Percentiles rank a stretch among this genome's conserved stretches.
Evolutionary conservation across 2,329 filamentous ascomycete species (phyloP).

Genomic region (Phialocephala sp.): DNA sequence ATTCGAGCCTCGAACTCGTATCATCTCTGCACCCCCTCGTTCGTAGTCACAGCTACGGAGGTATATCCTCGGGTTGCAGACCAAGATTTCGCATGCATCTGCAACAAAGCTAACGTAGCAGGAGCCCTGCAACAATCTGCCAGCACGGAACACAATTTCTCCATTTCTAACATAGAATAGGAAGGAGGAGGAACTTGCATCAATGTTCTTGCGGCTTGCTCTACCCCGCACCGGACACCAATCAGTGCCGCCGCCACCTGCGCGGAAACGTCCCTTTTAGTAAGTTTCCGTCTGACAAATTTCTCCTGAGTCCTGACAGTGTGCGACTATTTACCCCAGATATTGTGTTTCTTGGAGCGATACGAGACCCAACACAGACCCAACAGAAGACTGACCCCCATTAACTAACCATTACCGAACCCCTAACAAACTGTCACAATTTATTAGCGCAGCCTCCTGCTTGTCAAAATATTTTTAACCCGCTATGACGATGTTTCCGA

Average conservation of each 20-base stretch:
- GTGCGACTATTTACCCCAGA: slow-evolving; percentile 12
- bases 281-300: not conserved
- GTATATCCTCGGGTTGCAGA: not conserved
- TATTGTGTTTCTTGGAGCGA: not conserved
- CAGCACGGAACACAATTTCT: not conserved
- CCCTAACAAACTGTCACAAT: not conserved
- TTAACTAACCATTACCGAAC: not conserved
- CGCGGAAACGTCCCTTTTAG: not conserved
- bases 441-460: not conserved
- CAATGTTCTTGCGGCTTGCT: not conserved
- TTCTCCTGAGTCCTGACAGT: not conserved
- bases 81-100: not conserved
- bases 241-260: not conserved
- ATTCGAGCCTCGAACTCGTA: slow-evolving; percentile 7
- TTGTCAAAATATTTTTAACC: slow-evolving; percentile 3
- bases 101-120: not conserved
- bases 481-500: slow-evolving; percentile 3
- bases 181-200: not conserved
- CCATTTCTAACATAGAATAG: not conserved
- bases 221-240: slow-evolving; percentile 10
- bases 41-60: not conserved
- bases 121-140: not conserved
- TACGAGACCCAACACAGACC: slow-evolving; percentile 5
- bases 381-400: not conserved
- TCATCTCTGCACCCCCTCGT: slow-evolving; percentile 2